Percentiles rank a stretch among this genome's conserved stretches.
phyloP scores from a whole-genome alignment of 2,329 filamentous ascomycete genomes.

The Ceratocystis destructans region DNA sequence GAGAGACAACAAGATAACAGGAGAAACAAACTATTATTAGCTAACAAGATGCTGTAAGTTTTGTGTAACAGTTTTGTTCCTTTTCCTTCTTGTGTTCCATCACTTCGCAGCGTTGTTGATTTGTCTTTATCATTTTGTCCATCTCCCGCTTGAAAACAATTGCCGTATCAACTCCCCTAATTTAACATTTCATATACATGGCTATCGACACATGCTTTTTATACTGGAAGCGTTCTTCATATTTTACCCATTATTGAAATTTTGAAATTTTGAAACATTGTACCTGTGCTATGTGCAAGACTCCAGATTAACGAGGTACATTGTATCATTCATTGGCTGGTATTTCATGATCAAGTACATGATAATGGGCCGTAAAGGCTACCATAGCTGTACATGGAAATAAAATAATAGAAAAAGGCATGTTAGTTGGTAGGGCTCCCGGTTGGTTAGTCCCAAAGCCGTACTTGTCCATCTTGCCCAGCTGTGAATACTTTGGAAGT shows the following conservation, averaged over 20 bases:
- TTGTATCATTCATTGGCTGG: too few species aligned
- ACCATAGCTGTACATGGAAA: too few species aligned
- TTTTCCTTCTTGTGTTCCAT: background rate
- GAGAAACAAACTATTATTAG: background rate
- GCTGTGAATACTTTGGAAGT: constrained; percentile 86
- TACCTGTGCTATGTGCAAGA: too few species aligned
- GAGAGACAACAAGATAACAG: background rate
- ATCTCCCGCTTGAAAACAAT: too few species aligned
- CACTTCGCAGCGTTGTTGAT: too few species aligned
- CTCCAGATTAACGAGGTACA: too few species aligned
- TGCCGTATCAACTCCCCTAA: background rate
- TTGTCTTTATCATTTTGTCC: too few species aligned
- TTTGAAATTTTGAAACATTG: background rate
- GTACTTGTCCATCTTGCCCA: constrained; percentile 75
- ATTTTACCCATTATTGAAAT: background rate
- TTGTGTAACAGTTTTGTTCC: background rate
- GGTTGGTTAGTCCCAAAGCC: constrained; percentile 69
- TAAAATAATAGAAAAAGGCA: too few species aligned
- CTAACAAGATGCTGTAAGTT: background rate
- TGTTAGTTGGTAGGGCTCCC: background rate
- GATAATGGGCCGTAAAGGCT: too few species aligned
- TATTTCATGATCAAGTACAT: too few species aligned
- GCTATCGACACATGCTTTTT: background rate
- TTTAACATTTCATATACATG: background rate
- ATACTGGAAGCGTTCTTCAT: too few species aligned